These are phyloP conservation scores for Dioscorea cayenensis DNA, from an alignment of 116 monocot genomes.

Conservation along the genomic window DNA sequence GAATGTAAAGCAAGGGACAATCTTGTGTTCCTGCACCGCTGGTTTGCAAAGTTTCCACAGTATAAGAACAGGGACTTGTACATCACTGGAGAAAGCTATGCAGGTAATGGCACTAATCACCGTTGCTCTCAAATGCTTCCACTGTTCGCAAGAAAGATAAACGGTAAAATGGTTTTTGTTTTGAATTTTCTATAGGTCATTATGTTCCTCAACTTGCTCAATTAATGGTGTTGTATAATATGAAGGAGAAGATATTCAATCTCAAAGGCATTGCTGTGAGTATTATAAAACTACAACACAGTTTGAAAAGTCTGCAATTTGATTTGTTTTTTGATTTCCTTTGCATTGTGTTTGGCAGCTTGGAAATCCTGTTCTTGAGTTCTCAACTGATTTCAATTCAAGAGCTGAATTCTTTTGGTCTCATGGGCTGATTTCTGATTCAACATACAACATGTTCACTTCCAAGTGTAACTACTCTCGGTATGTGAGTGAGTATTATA, in stretches of 20 bases:
- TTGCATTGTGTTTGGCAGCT: slow-evolving; percentile 28
- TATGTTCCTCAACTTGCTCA: slow-evolving; percentile 91
- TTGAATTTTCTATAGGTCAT: slow-evolving; percentile 46
- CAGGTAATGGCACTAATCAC: slow-evolving; percentile 33
- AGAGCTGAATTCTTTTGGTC: slow-evolving; percentile 97
- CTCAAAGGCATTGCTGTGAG: slow-evolving; percentile 95
- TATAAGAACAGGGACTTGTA: slow-evolving; percentile 75
- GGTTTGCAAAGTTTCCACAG: slow-evolving; percentile 82
- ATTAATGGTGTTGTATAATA: slow-evolving; percentile 79
- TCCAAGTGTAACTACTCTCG: slow-evolving; percentile 87
- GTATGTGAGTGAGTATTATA: slow-evolving; percentile 90
- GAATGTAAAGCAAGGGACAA: slow-evolving; percentile 76
- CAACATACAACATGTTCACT: slow-evolving; percentile 74
- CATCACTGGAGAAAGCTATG: slow-evolving; percentile 97
- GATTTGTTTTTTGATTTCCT: background rate
- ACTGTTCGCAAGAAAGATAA: background rate
- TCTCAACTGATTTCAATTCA: slow-evolving; percentile 95
- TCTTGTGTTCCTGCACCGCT: slow-evolving; percentile 65
- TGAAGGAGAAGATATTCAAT: slow-evolving; percentile 60
- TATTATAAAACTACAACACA: background rate
- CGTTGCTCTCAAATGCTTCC: background rate
- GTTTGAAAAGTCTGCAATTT: background rate
- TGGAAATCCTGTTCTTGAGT: slow-evolving; percentile 94
- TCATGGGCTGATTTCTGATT: slow-evolving; percentile 93
- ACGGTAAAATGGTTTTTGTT: background rate